A percentile compares a stretch with the other conserved stretches of the same genome.
phyloP scores from a whole-genome alignment of 768 basidiomycete species.

The Macrolepiota albuminosa region DNA sequence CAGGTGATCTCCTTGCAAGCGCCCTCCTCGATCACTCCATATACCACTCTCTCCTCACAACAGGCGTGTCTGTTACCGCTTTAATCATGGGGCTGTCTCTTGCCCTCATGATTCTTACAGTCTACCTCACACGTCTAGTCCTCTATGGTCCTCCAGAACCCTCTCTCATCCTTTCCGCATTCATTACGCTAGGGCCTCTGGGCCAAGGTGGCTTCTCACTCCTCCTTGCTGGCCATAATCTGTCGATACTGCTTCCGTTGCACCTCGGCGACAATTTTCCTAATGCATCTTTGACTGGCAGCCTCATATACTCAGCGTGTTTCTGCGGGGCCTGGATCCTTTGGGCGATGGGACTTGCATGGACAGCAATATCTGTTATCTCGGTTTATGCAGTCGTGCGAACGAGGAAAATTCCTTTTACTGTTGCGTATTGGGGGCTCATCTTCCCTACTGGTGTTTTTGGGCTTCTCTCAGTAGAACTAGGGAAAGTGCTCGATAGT shows the following conservation, averaged over 20 bases:
- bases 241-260: constrained; percentile 30
- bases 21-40: constrained; percentile 33
- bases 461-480: constrained; percentile 42
- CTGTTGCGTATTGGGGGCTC: constrained; percentile 48
- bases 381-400: constrained; percentile 30
- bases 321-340: constrained; percentile 43
- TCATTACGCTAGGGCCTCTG: constrained; percentile 55
- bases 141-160: constrained; percentile 39
- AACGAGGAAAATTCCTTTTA: constrained; percentile 34
- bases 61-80: constrained; percentile 32
- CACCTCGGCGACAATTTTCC: constrained; percentile 21
- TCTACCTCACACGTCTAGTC: constrained; percentile 47
- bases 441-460: constrained; percentile 55
- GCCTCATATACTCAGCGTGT: constrained; percentile 37
- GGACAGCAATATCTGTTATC: constrained; percentile 41
- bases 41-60: constrained; percentile 39
- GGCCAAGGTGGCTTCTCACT: constrained; percentile 53
- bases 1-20: constrained; percentile 45
- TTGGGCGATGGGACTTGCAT: constrained; percentile 53
- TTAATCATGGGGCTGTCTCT: constrained; percentile 38
- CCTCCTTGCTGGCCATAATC: constrained; percentile 38
- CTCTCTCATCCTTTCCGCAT: constrained; percentile 38
- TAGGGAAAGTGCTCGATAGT: constrained; percentile 45
- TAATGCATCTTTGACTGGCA: constrained; percentile 28
- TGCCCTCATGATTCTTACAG: constrained; percentile 49